Conservation (phyloP, 495 filamentous ascomycete species). For the Tuber brumale region DNA sequence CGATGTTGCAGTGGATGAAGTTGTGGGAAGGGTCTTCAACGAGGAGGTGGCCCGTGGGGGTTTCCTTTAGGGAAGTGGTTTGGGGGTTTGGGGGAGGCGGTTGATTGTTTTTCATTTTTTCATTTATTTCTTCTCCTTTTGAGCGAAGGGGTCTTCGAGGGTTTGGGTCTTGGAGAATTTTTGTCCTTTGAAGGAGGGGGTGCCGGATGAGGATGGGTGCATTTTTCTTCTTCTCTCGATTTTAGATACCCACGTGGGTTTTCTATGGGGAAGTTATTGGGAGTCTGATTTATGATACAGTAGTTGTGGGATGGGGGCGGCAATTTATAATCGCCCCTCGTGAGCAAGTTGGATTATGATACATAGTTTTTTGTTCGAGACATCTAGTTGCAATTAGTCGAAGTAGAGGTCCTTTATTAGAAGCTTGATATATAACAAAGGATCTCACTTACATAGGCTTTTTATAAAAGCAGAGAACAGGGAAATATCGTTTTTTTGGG, state of each 20-base stretch:
- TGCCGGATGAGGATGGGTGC: too few relatives aligned
- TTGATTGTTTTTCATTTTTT: not conserved
- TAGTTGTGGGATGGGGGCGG: not conserved
- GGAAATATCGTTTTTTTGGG: not conserved
- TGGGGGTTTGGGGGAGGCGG: not conserved
- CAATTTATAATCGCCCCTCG: not conserved
- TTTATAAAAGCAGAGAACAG: not conserved
- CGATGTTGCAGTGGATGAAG: not conserved
- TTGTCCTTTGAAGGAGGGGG: not conserved
- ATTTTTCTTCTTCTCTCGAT: not conserved
- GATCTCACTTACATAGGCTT: not conserved
- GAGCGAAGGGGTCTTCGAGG: not conserved
- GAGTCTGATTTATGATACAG: not conserved
- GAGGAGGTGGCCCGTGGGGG: not conserved
- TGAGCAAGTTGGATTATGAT: not conserved
- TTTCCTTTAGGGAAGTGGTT: not conserved
- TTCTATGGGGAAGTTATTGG: not conserved
- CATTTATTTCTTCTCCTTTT: not conserved
- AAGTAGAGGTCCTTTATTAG: not conserved
- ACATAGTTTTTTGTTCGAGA: not conserved
- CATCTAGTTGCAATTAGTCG: not conserved
- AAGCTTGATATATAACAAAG: not conserved
- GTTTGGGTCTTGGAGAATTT: not conserved
- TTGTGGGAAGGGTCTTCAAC: not conserved
- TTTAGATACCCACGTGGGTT: not conserved